A percentile compares a stretch with the other conserved stretches of the same genome.
Conservation (phyloP, 768 basidiomycete genomes). For the Boletus patriciae region DNA sequence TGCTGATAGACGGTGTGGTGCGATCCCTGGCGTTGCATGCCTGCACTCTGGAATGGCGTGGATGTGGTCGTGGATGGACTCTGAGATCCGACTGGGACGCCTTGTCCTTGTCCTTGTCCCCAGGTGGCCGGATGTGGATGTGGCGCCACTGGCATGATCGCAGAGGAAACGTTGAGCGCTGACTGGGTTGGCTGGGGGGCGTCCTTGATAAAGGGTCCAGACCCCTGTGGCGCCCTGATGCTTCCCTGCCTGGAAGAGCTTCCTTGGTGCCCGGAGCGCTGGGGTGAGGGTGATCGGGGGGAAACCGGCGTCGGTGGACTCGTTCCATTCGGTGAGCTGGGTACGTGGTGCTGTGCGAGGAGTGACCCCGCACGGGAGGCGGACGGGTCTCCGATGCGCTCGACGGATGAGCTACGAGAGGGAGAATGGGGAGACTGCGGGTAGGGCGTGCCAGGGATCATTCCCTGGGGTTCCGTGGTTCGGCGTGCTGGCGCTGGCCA, state of each 20-base stretch:
- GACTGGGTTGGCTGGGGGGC: conserved; percentile 23
- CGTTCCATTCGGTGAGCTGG: conserved; percentile 3
- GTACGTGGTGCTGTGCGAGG: conserved; percentile 7
- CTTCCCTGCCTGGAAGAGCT: conserved; percentile 22
- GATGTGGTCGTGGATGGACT: neutral
- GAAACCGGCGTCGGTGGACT: conserved; percentile 18
- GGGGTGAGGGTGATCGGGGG: conserved; percentile 18
- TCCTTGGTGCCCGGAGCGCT: conserved; percentile 13
- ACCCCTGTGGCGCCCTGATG: conserved; percentile 15
- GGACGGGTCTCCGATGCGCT: conserved; percentile 17
- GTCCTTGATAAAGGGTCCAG: conserved; percentile 15
- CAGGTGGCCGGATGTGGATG: conserved; percentile 10
- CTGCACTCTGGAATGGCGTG: conserved; percentile 4
- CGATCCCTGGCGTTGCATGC: conserved; percentile 23
- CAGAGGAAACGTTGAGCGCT: conserved; percentile 10
- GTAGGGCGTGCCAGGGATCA: neutral
- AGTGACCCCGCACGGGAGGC: conserved; percentile 8
- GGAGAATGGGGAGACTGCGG: conserved; percentile 11
- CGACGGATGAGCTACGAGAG: conserved; percentile 26
- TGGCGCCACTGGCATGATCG: conserved; percentile 10
- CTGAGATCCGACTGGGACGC: conserved; percentile 1
- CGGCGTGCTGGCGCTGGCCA: conserved; percentile 30
- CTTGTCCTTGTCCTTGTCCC: conserved; percentile 10
- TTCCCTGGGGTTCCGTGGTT: conserved; percentile 15
- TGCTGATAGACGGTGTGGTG: conserved; percentile 13